phyloP scores from a whole-genome alignment of 352 stramenopile genomes.

The Pythium grandisporangium region DNA sequence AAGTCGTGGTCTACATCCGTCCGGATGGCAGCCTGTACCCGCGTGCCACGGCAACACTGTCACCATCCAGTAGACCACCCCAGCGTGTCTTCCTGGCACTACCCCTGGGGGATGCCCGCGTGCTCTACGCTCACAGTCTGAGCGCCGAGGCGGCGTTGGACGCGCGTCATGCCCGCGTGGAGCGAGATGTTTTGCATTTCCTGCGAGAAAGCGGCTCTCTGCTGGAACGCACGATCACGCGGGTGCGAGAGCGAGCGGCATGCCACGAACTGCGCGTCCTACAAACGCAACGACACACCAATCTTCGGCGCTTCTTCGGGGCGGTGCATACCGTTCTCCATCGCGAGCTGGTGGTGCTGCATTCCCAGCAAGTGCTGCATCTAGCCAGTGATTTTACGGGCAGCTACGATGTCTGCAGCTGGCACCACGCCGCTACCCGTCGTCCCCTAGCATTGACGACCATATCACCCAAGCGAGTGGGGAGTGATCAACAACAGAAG shows the following conservation, averaged over 20 bases:
- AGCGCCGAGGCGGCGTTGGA: constrained; percentile 37
- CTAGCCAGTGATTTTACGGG: constrained; percentile 61
- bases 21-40: no score
- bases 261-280: constrained; percentile 36
- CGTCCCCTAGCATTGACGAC: constrained; percentile 13
- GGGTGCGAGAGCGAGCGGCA: constrained; percentile 23
- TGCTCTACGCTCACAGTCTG: constrained; percentile 57
- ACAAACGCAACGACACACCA: constrained; percentile 19
- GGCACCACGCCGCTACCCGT: constrained; percentile 27
- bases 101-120: constrained; percentile 37
- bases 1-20: constrained; percentile 23
- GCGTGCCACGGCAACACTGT: not conserved
- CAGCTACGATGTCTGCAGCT: constrained; percentile 34
- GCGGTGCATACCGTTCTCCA: constrained; percentile 32
- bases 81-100: constrained; percentile 26
- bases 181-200: constrained; percentile 47
- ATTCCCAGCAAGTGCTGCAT: constrained; percentile 60
- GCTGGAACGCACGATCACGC: constrained; percentile 25
- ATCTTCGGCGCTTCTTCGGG: constrained; percentile 25
- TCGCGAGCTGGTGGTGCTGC: constrained; percentile 32
- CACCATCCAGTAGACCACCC: constrained; percentile 7
- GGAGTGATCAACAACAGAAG: no score
- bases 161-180: constrained; percentile 18
- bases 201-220: constrained; percentile 18
- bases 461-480: no score